Evolutionary conservation across 768 basidiomycete genomes (phyloP).

Genomic region (Termitomyces sp.): DNA sequence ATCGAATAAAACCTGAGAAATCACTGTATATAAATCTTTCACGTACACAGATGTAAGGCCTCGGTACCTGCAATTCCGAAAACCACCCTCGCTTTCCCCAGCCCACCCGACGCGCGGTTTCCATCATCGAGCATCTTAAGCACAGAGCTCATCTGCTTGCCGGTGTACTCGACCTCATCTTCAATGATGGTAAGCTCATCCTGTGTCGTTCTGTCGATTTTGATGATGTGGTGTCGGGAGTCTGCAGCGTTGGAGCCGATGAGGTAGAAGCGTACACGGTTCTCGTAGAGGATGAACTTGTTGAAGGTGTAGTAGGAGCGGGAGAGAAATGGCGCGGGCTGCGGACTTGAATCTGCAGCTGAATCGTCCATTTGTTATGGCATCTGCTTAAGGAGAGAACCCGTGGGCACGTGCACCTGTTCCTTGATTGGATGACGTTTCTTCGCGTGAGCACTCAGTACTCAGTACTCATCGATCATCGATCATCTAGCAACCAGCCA

Average conservation of each 20-base stretch:
- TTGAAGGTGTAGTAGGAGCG: conserved; percentile 44
- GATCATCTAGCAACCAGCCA: no score
- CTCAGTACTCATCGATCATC: no score
- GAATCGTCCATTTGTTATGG: neutral
- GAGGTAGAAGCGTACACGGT: conserved; percentile 85
- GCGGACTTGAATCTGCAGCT: neutral
- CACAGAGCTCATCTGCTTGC: conserved; percentile 86
- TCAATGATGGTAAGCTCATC: conserved; percentile 77
- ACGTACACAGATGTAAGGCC: neutral
- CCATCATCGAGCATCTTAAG: conserved; percentile 96
- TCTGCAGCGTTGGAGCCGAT: conserved; percentile 89
- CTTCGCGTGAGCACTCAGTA: no score
- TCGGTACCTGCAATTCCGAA: conserved; percentile 77
- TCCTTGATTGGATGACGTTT: no score
- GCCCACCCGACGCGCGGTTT: conserved; percentile 82
- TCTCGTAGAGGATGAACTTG: conserved; percentile 94
- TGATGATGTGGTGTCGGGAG: conserved; percentile 86
- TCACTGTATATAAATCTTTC: neutral
- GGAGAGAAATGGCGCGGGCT: neutral
- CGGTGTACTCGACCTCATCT: conserved; percentile 85
- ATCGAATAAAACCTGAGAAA: conserved; percentile 80
- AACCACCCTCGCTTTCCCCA: conserved; percentile 75
- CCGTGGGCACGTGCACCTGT: no score
- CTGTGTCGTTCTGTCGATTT: conserved; percentile 84
- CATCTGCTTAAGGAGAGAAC: no score